Evolutionary conservation across 1,284 basidiomycete species (phyloP), one percentile per base, ranked within the genome.

Genomic region (Vanrija humicola): DNA sequence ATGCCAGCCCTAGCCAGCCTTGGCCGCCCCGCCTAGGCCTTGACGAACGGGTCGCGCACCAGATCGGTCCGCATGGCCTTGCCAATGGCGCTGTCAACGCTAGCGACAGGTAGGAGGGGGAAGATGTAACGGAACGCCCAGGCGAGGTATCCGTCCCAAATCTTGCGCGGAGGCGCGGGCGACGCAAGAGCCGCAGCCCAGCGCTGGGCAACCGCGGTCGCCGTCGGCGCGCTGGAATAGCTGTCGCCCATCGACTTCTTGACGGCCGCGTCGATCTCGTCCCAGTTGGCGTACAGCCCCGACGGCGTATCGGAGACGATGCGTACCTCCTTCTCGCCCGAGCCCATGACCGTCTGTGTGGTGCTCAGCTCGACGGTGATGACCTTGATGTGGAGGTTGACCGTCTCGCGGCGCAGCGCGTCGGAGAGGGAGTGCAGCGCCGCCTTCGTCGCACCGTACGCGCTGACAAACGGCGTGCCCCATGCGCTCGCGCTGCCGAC

Each of bases 341-440:
- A 15, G 29, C 43, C 18, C 48, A 55, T 55, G 4, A 48, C 28
- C 15, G 52, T 54, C 26, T 16, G 39, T 18, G 46, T 48, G 8
- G 12, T 15, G 3, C 12, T 14, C 34, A 50, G 48, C 42, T 48
- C 43, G 34, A 51, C 21, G 19, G 48, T 52, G 25, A 49, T 28
- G 34, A 19, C 23, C n/a, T 39, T 48, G 18, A 54, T 48, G 19
- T 48, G 51, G 10, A 67, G 52, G 4, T 29, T 26, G 12, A 14
- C 46, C 21, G 63, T 46, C 49, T 66, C 64, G 23, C 44, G 38
- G 19, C 59, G 28, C 54, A 67, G 42, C 1, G 43, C 23, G 43
- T 62, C 54, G 12, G 48, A 48, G 10, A 64, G 16, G 5, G 18
- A 14, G 16, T 57, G 54, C 9, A 65, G 10, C 1, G 61, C 61